Conservation (phyloP, 75 land plant genomes). For the Adiantum capillusveneris region DNA sequence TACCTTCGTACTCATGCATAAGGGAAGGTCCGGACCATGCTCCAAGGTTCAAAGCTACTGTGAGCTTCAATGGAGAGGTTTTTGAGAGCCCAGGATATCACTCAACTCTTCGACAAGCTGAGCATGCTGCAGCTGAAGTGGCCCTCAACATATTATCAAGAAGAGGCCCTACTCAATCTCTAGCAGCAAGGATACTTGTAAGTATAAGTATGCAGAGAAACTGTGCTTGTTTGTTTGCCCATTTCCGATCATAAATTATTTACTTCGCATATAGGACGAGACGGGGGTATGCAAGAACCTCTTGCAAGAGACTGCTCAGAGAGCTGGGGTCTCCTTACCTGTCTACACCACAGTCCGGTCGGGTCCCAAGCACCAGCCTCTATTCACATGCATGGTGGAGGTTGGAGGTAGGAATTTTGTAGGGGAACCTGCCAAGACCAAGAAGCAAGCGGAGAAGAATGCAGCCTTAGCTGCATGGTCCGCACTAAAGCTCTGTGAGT, state of each 20-base stretch:
- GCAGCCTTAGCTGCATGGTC: conserved; percentile 48
- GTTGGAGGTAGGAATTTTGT: conserved; percentile 35
- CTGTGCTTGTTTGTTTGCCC: neutral
- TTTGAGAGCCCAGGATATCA: conserved; percentile 75
- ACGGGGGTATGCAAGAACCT: conserved; percentile 42
- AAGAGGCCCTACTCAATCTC: conserved; percentile 35
- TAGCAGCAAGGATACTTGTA: conserved; percentile 32
- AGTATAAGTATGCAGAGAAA: neutral
- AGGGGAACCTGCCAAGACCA: conserved; percentile 37
- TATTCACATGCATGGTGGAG: conserved; percentile 36
- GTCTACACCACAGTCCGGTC: conserved; percentile 34
- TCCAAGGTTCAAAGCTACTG: conserved; percentile 66
- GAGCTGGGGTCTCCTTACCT: conserved; percentile 36
- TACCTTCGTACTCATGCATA: conserved; percentile 64
- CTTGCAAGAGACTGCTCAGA: conserved; percentile 40
- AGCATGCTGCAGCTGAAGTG: conserved; percentile 72
- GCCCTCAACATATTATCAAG: conserved; percentile 57
- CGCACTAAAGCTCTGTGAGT: conserved; percentile 27
- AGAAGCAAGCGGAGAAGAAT: conserved; percentile 48
- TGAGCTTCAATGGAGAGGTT: conserved; percentile 68
- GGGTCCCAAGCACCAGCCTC: conserved; percentile 34
- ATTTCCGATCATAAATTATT: neutral
- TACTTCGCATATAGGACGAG: conserved; percentile 22
- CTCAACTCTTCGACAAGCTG: conserved; percentile 65
- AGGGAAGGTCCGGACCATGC: conserved; percentile 82